These are phyloP conservation scores for Lecanoromycetidae sp. DNA, from an alignment of 2,329 filamentous ascomycete species.

Conservation along the genomic window DNA sequence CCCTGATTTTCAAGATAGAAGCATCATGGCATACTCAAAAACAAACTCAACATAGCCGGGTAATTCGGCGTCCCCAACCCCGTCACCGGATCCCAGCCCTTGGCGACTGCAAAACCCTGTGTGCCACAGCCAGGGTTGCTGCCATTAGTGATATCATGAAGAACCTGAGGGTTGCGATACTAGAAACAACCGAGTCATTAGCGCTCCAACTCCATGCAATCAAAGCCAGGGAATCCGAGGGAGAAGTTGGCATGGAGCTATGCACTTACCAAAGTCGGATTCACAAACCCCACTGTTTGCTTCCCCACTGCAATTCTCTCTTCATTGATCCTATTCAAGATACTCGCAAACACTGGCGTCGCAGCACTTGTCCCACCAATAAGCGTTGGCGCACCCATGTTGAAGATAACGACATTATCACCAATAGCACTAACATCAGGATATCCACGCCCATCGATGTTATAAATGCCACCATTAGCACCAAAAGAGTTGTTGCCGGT, in stretches of 20 bases:
- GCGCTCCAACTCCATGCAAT: neutral
- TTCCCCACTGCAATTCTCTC: slow-evolving; percentile 27
- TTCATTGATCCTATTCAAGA: slow-evolving; percentile 38
- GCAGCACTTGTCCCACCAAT: slow-evolving; percentile 42
- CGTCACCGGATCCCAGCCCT: slow-evolving; percentile 28
- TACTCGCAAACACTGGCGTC: slow-evolving; percentile 36
- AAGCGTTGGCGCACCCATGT: slow-evolving; percentile 31
- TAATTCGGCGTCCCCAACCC: slow-evolving; percentile 27
- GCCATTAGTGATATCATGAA: slow-evolving; percentile 31
- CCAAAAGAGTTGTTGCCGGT: slow-evolving; percentile 26
- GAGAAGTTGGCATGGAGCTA: neutral
- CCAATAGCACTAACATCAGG: slow-evolving; percentile 39
- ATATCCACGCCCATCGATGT: slow-evolving; percentile 32
- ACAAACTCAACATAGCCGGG: slow-evolving; percentile 24
- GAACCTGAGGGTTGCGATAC: slow-evolving; percentile 32
- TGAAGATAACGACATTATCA: slow-evolving; percentile 32
- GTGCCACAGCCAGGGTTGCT: slow-evolving; percentile 29
- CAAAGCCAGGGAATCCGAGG: neutral
- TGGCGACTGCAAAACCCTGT: slow-evolving; percentile 10
- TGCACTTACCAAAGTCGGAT: slow-evolving; percentile 23
- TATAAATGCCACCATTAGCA: slow-evolving; percentile 36
- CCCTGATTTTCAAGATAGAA: too few relatives aligned
- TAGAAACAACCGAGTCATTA: slow-evolving; percentile 15
- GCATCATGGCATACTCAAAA: slow-evolving; percentile 20
- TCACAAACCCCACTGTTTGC: slow-evolving; percentile 31